phyloP scores from a whole-genome alignment of 2,329 filamentous ascomycete species.

The Aspergillus uvarum region DNA sequence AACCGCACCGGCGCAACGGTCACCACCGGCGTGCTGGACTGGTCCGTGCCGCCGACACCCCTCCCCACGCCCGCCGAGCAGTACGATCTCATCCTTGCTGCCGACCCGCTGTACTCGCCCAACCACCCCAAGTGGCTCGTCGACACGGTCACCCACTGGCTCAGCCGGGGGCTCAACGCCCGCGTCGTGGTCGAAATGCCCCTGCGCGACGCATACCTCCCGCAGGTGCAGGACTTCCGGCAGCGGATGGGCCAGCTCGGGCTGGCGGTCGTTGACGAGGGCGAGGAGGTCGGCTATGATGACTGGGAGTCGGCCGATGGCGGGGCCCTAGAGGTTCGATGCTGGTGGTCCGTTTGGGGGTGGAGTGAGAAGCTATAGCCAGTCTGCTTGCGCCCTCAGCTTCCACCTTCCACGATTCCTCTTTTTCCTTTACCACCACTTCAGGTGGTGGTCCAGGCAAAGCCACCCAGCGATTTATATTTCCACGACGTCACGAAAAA shows the following conservation, averaged over 20 bases:
- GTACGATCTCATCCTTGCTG: slow-evolving; percentile 71
- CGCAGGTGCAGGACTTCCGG: slow-evolving; percentile 64
- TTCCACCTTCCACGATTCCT: neutral
- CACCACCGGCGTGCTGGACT: slow-evolving; percentile 69
- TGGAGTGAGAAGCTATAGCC: slow-evolving; percentile 40
- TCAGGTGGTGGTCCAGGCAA: neutral
- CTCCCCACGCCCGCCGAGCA: slow-evolving; percentile 34
- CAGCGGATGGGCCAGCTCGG: slow-evolving; percentile 58
- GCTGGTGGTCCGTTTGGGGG: slow-evolving; percentile 51
- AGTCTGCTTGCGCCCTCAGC: neutral
- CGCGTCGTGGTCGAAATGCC: slow-evolving; percentile 79
- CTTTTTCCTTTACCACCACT: no score
- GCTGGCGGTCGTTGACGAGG: slow-evolving; percentile 53
- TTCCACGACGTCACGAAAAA: slow-evolving; percentile 33
- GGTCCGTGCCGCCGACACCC: slow-evolving; percentile 50
- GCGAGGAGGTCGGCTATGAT: slow-evolving; percentile 48
- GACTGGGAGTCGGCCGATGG: slow-evolving; percentile 49
- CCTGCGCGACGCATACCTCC: slow-evolving; percentile 65
- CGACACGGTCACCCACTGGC: slow-evolving; percentile 66
- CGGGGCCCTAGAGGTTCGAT: slow-evolving; percentile 43
- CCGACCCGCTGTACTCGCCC: slow-evolving; percentile 84
- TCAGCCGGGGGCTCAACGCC: slow-evolving; percentile 58
- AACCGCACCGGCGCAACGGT: slow-evolving; percentile 56
- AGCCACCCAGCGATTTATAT: neutral
- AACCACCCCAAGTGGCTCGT: slow-evolving; percentile 75